These are phyloP conservation scores for Boletus tomentosulus DNA, from an alignment of 768 basidiomycete species.

Conservation along the genomic window DNA sequence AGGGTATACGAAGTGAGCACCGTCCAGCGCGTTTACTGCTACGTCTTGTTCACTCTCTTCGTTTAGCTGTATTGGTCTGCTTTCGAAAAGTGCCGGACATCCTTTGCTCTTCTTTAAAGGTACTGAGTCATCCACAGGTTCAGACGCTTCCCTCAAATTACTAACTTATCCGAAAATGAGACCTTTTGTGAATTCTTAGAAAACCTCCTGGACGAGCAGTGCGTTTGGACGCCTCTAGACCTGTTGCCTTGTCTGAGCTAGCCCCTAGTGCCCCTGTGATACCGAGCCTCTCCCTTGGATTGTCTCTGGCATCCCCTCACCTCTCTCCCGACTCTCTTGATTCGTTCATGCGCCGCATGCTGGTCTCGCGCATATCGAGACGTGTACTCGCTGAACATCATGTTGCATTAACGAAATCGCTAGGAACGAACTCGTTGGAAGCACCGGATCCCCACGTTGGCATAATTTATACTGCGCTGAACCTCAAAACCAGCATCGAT, in stretches of 20 bases:
- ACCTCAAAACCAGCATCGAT: conserved; percentile 66
- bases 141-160: conserved; percentile 69
- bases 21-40: neutral
- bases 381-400: conserved; percentile 89
- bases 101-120: neutral
- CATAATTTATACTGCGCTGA: conserved; percentile 75
- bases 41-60: conserved; percentile 1
- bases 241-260: conserved; percentile 5
- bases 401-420: conserved; percentile 67
- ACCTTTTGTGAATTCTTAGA: conserved; percentile 72
- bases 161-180: conserved; percentile 68
- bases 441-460: conserved; percentile 65
- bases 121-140: conserved; percentile 43
- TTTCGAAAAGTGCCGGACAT: conserved; percentile 64
- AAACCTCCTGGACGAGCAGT: conserved; percentile 73
- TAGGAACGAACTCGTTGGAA: conserved; percentile 34
- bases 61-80: conserved; percentile 78
- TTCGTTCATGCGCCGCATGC: conserved; percentile 87
- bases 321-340: conserved; percentile 77
- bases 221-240: conserved; percentile 22
- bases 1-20: conserved; percentile 78
- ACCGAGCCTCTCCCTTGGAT: conserved; percentile 75
- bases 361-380: conserved; percentile 84
- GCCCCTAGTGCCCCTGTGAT: conserved; percentile 63
- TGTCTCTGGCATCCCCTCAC: conserved; percentile 80